Conservation (phyloP, 495 filamentous ascomycete species). For the Podospora fimiseda region DNA sequence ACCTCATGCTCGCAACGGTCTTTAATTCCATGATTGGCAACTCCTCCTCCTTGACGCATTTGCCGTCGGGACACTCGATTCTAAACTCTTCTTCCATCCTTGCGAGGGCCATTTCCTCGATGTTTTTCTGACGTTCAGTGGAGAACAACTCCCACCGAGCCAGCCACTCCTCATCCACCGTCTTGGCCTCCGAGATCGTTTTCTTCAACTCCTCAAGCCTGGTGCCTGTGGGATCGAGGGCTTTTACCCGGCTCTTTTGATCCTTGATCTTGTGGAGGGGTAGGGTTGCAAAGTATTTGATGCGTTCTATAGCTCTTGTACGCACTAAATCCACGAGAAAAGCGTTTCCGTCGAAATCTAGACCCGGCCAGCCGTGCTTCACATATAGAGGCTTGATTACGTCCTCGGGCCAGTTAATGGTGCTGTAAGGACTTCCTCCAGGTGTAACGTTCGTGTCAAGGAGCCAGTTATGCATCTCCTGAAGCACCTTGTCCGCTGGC, state of each 20-base stretch:
- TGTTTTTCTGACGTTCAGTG: not conserved
- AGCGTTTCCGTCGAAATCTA: conserved; percentile 11
- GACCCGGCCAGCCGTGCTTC: conserved; percentile 16
- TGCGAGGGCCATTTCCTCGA: not conserved
- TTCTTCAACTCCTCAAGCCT: not conserved
- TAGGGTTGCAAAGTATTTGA: not conserved
- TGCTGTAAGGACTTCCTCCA: not conserved
- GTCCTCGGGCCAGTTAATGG: not conserved
- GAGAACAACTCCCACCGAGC: not conserved
- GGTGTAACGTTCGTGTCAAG: conserved; percentile 3
- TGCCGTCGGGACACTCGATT: not conserved
- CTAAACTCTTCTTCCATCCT: not conserved
- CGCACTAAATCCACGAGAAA: conserved; percentile 1
- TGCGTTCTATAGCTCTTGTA: not conserved
- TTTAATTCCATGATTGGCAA: not conserved
- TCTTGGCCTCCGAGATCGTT: not conserved
- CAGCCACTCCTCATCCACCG: not conserved
- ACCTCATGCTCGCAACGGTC: not conserved
- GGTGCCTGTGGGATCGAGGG: too few relatives aligned
- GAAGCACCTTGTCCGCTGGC: conserved; percentile 16
- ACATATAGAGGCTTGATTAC: conserved; percentile 1
- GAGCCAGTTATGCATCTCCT: conserved; percentile 16
- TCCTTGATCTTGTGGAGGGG: not conserved
- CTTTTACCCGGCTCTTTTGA: not conserved
- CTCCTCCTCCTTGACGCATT: not conserved